Conservation (phyloP, 2,329 filamentous ascomycete genomes). For the Hypoxylon sp. region DNA sequence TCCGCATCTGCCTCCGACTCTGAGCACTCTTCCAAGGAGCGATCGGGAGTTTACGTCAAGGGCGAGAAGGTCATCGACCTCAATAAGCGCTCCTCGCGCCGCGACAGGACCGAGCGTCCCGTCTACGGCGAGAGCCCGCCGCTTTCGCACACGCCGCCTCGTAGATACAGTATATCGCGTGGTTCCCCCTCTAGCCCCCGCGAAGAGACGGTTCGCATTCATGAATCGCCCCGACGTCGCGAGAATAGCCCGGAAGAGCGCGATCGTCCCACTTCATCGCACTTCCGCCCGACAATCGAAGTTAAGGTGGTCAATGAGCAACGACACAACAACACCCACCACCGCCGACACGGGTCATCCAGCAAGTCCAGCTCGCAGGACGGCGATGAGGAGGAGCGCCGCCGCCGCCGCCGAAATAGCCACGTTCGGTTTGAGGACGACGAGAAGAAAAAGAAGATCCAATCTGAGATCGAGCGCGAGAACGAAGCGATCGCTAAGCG, state of each 20-base stretch:
- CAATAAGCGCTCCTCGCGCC: conserved; percentile 51
- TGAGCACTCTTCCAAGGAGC: conserved; percentile 52
- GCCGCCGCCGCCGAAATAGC: conserved; percentile 50
- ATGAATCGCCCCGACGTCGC: conserved; percentile 42
- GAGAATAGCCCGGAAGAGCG: conserved; percentile 44
- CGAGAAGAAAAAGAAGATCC: conserved; percentile 50
- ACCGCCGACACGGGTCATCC: conserved; percentile 58
- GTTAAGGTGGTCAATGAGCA: conserved; percentile 58
- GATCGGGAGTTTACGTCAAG: conserved; percentile 58
- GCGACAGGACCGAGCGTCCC: conserved; percentile 60
- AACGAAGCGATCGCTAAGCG: conserved; percentile 62
- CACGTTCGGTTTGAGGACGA: conserved; percentile 49
- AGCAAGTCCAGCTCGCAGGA: conserved; percentile 52
- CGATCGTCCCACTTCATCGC: conserved; percentile 46
- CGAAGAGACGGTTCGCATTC: conserved; percentile 35
- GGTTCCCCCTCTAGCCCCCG: conserved; percentile 60
- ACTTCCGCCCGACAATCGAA: conserved; percentile 54
- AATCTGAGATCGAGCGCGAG: conserved; percentile 58
- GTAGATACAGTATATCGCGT: conserved; percentile 57
- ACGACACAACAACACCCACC: conserved; percentile 52
- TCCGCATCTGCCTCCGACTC: conserved; percentile 53
- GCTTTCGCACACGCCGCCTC: conserved; percentile 64
- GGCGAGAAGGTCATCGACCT: conserved; percentile 57
- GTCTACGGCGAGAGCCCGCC: conserved; percentile 63
- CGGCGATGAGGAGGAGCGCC: conserved; percentile 48